These are phyloP conservation scores for Athelia sp. DNA, from an alignment of 1,284 basidiomycete species.

Conservation along the genomic window DNA sequence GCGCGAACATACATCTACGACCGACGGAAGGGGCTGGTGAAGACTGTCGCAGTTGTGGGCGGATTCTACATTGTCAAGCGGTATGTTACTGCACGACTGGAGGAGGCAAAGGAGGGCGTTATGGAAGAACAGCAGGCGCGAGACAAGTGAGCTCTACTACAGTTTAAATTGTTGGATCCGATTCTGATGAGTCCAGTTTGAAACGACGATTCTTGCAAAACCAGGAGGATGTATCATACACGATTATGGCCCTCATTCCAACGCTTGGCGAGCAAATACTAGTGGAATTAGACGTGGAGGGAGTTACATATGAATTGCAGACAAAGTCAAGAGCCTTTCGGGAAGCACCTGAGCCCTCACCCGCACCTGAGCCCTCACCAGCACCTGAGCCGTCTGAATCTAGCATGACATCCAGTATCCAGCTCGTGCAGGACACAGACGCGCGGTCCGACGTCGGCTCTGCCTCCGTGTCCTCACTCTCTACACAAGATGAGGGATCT, in stretches of 20 bases:
- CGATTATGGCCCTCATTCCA: constrained; percentile 75
- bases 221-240: constrained; percentile 80
- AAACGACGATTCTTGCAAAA: constrained; percentile 77
- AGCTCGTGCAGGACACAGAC: constrained; percentile 39
- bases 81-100: constrained; percentile 63
- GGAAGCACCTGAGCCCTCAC: constrained; percentile 6
- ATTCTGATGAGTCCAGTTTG: constrained; percentile 40
- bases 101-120: constrained; percentile 67
- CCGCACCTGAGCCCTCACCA: constrained; percentile 13
- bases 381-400: constrained; percentile 25
- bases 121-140: constrained; percentile 61
- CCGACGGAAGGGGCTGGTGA: constrained; percentile 38
- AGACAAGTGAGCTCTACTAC: constrained; percentile 58
- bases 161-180: constrained; percentile 5
- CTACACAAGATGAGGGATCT: constrained; percentile 20
- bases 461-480: constrained; percentile 13
- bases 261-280: constrained; percentile 73
- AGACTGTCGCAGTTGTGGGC: constrained; percentile 45
- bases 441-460: constrained; percentile 48
- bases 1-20: constrained; percentile 44
- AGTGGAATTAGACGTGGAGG: constrained; percentile 79
- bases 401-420: constrained; percentile 37
- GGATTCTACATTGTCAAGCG: constrained; percentile 64
- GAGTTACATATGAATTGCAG: constrained; percentile 69
- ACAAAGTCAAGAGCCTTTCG: constrained; percentile 31